These are phyloP conservation scores for Tolypocladium amazonense DNA, from an alignment of 2,329 filamentous ascomycete genomes.

Conservation along the genomic window DNA sequence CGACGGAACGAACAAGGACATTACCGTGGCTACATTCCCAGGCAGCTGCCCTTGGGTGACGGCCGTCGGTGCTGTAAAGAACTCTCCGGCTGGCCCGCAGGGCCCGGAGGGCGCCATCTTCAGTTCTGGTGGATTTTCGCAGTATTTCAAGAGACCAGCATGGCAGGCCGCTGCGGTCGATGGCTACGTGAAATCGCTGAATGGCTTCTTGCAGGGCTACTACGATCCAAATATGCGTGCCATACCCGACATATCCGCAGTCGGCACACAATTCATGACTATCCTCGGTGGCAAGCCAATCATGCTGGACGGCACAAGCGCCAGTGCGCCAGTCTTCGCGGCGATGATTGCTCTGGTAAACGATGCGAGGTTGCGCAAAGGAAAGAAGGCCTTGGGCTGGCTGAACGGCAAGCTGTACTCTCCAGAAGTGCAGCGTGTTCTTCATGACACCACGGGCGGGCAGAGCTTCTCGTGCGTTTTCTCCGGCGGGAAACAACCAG, in stretches of 20 bases:
- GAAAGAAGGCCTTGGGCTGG: slow-evolving; percentile 41
- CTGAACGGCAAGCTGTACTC: slow-evolving; percentile 40
- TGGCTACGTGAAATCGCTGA: slow-evolving; percentile 28
- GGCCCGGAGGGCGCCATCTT: slow-evolving; percentile 32
- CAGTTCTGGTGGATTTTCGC: slow-evolving; percentile 42
- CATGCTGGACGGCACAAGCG: slow-evolving; percentile 33
- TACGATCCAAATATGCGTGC: slow-evolving; percentile 36
- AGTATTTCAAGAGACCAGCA: slow-evolving; percentile 32
- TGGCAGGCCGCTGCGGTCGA: slow-evolving; percentile 34
- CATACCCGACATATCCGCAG: slow-evolving; percentile 39
- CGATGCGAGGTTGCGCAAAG: slow-evolving; percentile 36
- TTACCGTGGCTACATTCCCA: slow-evolving; percentile 53
- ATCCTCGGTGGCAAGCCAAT: slow-evolving; percentile 15
- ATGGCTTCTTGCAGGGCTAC: slow-evolving; percentile 28
- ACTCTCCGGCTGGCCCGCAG: too few species aligned
- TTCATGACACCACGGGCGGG: slow-evolving; percentile 32
- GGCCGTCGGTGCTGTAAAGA: slow-evolving; percentile 47
- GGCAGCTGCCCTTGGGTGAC: slow-evolving; percentile 60
- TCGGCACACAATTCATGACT: slow-evolving; percentile 46
- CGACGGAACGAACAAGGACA: slow-evolving; percentile 43
- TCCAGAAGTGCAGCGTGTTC: slow-evolving; percentile 18
- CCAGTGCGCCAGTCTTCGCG: slow-evolving; percentile 43
- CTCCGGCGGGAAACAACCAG: slow-evolving; percentile 16
- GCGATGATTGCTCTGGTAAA: slow-evolving; percentile 44
- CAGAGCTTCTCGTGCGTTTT: slow-evolving; percentile 29